Evolutionary conservation across 768 basidiomycete species (phyloP), one percentile per base, ranked within the genome.

Genomic region (Leccinum incarnatum): DNA sequence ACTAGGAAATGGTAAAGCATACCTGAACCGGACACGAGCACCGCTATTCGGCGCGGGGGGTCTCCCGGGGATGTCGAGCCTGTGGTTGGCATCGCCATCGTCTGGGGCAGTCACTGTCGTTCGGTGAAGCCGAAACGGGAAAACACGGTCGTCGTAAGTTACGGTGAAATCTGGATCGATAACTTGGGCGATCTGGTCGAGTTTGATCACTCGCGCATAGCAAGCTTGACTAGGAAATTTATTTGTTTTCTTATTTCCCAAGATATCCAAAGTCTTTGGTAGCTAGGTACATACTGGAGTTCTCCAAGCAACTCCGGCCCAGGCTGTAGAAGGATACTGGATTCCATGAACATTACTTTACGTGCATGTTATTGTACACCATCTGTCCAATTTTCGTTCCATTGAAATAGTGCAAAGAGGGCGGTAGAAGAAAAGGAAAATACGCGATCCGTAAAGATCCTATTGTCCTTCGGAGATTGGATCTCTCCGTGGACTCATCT

Each of bases 11-110:
- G 9, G 51, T 32, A 61, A n/a, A 14, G 23, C 65, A 51, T 57
- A 83, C 86, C 86, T 69, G 83, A 84, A 40, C 86, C 86, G 15
- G 86, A 88, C 67, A 88, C 84, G 65, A 88, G 82, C 6, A 65
- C 64, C n/a, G 64, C 64, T n/a, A 65, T 66, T 1, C 64, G 56
- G 37, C 64, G 64, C 1, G n/a, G 52, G 14, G 56, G 14, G 23
- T 52, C 51, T n/a, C 0, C 42, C 15, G 17, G 37, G 50, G 27
- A 7, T 8, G 9, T 42, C 5, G 17, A 17, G 3, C 52, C 53
- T 40, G 60, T 52, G 21, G 17, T 40, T 40, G 37, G 17, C 37
- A 17, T 37, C 37, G 59, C 2, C 59, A 58, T 62, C 40, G 30
- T 56, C 49, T 19, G 32, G 23, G 12, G 49, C 15, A 29, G 32